Base-by-base conservation (phyloP, 192 early-diverging fungal species). In the Cladochytrium replicatum region DNA sequence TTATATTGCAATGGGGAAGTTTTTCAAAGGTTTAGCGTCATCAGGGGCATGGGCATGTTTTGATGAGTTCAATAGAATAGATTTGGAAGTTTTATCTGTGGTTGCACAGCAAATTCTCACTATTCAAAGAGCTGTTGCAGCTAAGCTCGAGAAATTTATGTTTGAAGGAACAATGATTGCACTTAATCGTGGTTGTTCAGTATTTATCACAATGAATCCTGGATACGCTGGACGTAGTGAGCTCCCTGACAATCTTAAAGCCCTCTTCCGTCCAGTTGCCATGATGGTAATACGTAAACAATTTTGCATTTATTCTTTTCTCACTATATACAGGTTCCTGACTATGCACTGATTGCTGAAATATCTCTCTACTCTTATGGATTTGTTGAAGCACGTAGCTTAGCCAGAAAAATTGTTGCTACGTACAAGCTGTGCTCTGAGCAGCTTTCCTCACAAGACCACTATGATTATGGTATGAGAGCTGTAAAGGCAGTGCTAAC, bases 1-100 rank as follows among this genome's bases (percentile, higher is more conserved):
- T 50, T 79, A 79, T 50, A 77, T 75, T 56, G 72, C 72, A 26
- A 79, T 79, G 76, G 76, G 76, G 15, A 79, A 79, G 43, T 77
- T 79, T 51, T 79, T 79, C 67, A 75, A 75, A 26, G 76, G 76
- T 4, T 64, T 79, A 29, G 76, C 76, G 6, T 70, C 67, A 6
- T 74, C 71, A 6, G 76, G 76, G 22, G 76, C 76, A 3, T 79
- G 76, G 76, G 72, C 72, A 8, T 76, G 74, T 55, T 79, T 79
- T 47, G 76, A 79, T 48, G 76, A 79, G 48, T 79, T 79, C 55
- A 79, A 79, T 38, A 69, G 76, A 29, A 79, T 79, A 42, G 76
- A 79, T 41, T 48, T 79, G 43, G 76, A 79, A 54, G 76, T 79
- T 34, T 47, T 79, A 32, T 78, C 74, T 9, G 76, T 79, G 24